Percentiles rank a stretch among this genome's conserved stretches.
Conservation (phyloP, 352 stramenopile genomes). For the Globisporangium lucens region DNA sequence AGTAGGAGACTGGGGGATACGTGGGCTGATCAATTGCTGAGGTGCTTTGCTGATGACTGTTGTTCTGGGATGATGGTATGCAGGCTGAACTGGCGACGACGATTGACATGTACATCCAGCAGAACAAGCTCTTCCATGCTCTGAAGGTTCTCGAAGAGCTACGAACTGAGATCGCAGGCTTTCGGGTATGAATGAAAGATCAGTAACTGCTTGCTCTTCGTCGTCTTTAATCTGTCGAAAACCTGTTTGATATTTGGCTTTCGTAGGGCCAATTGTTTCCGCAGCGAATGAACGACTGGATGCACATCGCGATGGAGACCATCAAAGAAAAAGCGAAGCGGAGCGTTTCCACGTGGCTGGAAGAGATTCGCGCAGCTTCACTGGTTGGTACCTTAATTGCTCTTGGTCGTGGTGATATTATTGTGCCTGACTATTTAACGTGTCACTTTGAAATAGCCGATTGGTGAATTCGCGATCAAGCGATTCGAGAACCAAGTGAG, state of each 20-base stretch:
- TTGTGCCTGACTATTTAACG: not conserved
- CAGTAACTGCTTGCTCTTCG: not conserved
- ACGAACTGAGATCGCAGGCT: constrained; percentile 59
- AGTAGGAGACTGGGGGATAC: not conserved
- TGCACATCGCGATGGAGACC: constrained; percentile 62
- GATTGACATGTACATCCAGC: constrained; percentile 63
- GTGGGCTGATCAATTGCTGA: not conserved
- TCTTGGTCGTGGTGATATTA: not conserved
- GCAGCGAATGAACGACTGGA: constrained; percentile 78
- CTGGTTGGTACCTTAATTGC: constrained; percentile 41
- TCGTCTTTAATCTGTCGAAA: not conserved
- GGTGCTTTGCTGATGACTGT: not conserved
- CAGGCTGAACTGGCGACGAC: constrained; percentile 63
- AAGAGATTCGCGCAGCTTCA: constrained; percentile 62
- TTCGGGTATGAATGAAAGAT: constrained; percentile 34
- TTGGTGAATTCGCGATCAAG: constrained; percentile 66
- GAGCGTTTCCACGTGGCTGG: constrained; percentile 59
- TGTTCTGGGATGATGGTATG: not conserved
- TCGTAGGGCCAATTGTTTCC: constrained; percentile 61
- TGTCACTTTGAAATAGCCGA: constrained; percentile 25
- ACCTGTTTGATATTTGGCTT: not conserved
- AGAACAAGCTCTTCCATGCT: constrained; percentile 74
- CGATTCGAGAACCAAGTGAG: constrained; percentile 75
- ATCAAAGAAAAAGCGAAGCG: constrained; percentile 76
- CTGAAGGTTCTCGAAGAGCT: constrained; percentile 74